Percentiles rank a stretch among this genome's conserved stretches.
Evolutionary conservation across 208 protist genomes (phyloP).

Genomic region (Leishmania arabica): DNA sequence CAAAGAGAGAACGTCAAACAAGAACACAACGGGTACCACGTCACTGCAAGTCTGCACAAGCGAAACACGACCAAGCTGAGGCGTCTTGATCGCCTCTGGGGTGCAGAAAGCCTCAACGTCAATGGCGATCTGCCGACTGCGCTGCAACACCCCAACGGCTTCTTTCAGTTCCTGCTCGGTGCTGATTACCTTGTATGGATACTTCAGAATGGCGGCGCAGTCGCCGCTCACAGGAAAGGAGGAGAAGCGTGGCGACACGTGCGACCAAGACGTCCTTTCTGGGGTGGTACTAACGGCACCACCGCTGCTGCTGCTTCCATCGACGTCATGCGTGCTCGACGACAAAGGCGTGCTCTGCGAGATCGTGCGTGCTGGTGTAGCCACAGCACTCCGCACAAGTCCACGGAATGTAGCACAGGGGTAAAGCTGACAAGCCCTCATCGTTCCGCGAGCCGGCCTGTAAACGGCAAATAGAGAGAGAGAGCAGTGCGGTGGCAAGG

Average conservation of each 20-base stretch:
- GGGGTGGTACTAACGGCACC: not conserved
- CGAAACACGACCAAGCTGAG: conserved; percentile 82
- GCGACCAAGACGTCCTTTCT: not conserved
- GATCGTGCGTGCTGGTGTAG: not conserved
- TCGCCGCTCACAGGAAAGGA: not conserved
- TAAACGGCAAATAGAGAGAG: not conserved
- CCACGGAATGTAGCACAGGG: too few relatives aligned
- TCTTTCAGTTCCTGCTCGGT: conserved; percentile 38
- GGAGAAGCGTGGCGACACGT: not conserved
- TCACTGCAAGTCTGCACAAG: conserved; percentile 82
- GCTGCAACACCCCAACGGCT: conserved; percentile 37
- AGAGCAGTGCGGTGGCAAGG: not conserved
- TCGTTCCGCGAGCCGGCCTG: not conserved
- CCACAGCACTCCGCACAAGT: not conserved
- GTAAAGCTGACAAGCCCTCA: not conserved
- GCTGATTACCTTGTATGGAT: conserved; percentile 75
- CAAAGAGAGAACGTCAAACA: conserved; percentile 87
- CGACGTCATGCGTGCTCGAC: not conserved
- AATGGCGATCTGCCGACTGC: conserved; percentile 58
- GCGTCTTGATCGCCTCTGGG: conserved; percentile 29
- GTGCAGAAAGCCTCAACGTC: conserved; percentile 91
- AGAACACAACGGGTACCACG: conserved; percentile 58
- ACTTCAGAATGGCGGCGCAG: conserved; percentile 43
- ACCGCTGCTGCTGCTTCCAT: not conserved
- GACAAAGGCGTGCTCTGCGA: conserved; percentile 1